Evolutionary conservation across 1,139 yeast species (phyloP), one percentile per base, ranked within the genome.

Genomic region (Geotrichum armillariae): DNA sequence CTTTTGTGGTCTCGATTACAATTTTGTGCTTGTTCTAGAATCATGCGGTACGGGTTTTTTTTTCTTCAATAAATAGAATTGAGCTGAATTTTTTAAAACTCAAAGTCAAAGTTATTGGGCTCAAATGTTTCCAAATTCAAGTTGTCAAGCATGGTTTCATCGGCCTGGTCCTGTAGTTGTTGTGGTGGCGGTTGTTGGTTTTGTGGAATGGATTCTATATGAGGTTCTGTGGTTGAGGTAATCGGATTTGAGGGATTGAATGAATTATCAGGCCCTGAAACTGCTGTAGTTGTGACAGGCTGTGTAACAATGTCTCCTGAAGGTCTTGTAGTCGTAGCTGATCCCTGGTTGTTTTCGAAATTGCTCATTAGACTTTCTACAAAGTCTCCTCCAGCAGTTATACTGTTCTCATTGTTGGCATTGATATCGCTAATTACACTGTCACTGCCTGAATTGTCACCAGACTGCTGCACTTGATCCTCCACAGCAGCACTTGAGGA

Each of bases 391-490:
- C 36, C 44, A 4, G 34, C 16, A n/a, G 6, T 31, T 9, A 5
- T 31, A 31, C 11, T 25, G 29, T 25, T 25, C 9, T 25, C 11
- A 11, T 25, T 25, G 29, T 7, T 25, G 6, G 29, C 11, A 25
- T 25, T 25, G 11, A 7, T 25, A 11, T 7, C 11, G 11, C 29
- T 25, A 25, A 25, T 25, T 7, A 11, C 11, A 25, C 9, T 6
- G 11, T 7, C 11, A 11, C 31, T 34, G n/a, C 71, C 74, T 79
- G 74, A 82, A 2, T 64, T 79, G 29, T 25, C 11, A 11, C 9
- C 29, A 7, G 29, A 25, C 29, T n/a, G n/a, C n/a, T n/a, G n/a
- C n/a, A n/a, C n/a, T n/a, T n/a, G n/a, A n/a, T n/a, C n/a, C n/a
- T n/a, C n/a, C n/a, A n/a, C n/a, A n/a, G n/a, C n/a, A n/a, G n/a